Conservation (phyloP, 2,329 filamentous ascomycete genomes). For the Cordyceps fumosorosea region DNA sequence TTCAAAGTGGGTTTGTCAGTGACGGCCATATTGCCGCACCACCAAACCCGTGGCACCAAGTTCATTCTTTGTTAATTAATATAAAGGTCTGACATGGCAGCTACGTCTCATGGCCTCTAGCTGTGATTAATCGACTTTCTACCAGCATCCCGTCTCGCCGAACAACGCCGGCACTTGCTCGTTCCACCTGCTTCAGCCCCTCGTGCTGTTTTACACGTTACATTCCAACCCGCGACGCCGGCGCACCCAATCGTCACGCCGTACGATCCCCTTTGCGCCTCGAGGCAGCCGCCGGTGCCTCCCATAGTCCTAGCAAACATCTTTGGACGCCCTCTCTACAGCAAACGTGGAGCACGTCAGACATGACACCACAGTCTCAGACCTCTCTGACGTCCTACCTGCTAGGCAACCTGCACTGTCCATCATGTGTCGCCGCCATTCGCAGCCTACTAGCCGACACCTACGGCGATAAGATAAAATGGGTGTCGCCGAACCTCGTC, state of each 20-base stretch:
- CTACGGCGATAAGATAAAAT: constrained; percentile 40
- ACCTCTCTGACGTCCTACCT: constrained; percentile 54
- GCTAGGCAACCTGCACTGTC: constrained; percentile 70
- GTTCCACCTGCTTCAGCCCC: background rate
- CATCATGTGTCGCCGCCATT: constrained; percentile 65
- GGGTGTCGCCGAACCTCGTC: constrained; percentile 64
- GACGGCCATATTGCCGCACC: constrained; percentile 4
- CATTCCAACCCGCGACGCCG: background rate
- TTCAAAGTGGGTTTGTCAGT: constrained; percentile 17
- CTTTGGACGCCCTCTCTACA: background rate
- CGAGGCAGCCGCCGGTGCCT: background rate
- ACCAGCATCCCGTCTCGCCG: background rate
- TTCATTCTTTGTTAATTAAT: background rate
- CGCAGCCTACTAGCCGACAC: constrained; percentile 47
- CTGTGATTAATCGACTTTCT: background rate
- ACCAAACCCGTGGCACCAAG: background rate
- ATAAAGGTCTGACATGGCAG: constrained; percentile 8
- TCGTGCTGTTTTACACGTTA: background rate
- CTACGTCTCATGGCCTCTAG: background rate
- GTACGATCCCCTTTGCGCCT: background rate
- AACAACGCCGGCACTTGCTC: background rate
- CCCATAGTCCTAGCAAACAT: constrained; percentile 2
- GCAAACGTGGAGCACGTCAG: constrained; percentile 1
- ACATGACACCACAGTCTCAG: constrained; percentile 22
- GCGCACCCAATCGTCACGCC: background rate